These are phyloP conservation scores for Pseudogymnoascus sp. DNA, from an alignment of 2,329 filamentous ascomycete genomes.

Conservation along the genomic window DNA sequence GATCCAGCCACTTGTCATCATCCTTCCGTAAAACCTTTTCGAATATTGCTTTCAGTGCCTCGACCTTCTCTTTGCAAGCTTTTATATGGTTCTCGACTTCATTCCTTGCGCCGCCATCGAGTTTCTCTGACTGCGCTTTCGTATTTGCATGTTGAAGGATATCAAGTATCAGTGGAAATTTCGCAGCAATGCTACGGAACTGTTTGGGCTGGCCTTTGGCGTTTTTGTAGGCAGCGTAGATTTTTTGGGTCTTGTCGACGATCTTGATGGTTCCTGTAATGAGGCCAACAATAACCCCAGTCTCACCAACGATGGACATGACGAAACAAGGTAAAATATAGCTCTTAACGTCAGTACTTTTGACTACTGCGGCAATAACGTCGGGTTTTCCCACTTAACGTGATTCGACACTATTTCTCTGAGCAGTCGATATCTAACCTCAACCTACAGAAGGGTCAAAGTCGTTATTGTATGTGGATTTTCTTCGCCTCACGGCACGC, in stretches of 20 bases:
- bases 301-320: slow-evolving; percentile 9
- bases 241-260: slow-evolving; percentile 22
- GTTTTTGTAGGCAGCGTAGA: slow-evolving; percentile 20
- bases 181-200: slow-evolving; percentile 22
- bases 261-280: slow-evolving; percentile 26
- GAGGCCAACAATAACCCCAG: slow-evolving; percentile 22
- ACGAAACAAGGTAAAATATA: background rate
- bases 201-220: slow-evolving; percentile 21
- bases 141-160: slow-evolving; percentile 17
- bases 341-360: background rate
- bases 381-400: too few relatives aligned
- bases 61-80: slow-evolving; percentile 20
- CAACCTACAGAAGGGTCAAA: too few relatives aligned
- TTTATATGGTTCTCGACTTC: slow-evolving; percentile 17
- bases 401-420: too few relatives aligned
- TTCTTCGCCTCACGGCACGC: too few relatives aligned
- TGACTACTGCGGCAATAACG: background rate
- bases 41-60: slow-evolving; percentile 18
- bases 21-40: slow-evolving; percentile 18
- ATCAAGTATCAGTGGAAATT: slow-evolving; percentile 22
- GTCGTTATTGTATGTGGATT: too few relatives aligned
- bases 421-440: too few relatives aligned
- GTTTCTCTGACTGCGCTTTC: slow-evolving; percentile 6
- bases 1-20: slow-evolving; percentile 14
- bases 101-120: slow-evolving; percentile 10